A percentile compares a stretch with the other conserved stretches of the same genome.
Evolutionary conservation across 208 protist species (phyloP).

Genomic region (Leishmania arabica): DNA sequence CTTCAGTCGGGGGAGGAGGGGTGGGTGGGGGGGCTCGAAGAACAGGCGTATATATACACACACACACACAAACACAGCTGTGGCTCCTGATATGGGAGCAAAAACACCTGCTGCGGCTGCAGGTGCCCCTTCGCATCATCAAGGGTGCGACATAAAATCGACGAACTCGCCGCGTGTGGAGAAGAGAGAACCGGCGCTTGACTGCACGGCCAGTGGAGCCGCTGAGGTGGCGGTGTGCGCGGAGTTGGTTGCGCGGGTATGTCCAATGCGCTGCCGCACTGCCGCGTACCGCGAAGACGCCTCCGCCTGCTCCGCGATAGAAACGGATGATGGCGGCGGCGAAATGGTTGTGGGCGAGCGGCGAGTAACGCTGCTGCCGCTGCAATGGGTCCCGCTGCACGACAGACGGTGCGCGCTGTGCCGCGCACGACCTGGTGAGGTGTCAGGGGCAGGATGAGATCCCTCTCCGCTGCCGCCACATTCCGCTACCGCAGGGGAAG

Average conservation of each 20-base stretch:
- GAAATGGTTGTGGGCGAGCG: slow-evolving; percentile 5
- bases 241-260: slow-evolving; percentile 9
- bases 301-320: slow-evolving; percentile 17
- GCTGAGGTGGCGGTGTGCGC: neutral
- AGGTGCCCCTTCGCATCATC: neutral
- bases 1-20: neutral
- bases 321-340: slow-evolving; percentile 4
- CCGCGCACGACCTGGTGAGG: no score
- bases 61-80: neutral
- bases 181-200: slow-evolving; percentile 4
- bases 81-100: neutral
- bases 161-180: slow-evolving; percentile 25
- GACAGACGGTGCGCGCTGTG: slow-evolving; percentile 11
- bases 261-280: slow-evolving; percentile 29
- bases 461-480: slow-evolving; percentile 1
- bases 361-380: slow-evolving; percentile 10
- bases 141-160: slow-evolving; percentile 26
- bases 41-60: neutral
- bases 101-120: neutral
- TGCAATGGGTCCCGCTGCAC: neutral
- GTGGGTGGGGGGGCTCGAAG: neutral
- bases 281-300: slow-evolving; percentile 30
- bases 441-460: neutral
- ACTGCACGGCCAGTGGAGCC: neutral
- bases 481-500: neutral